These are phyloP conservation scores for Funneliformis geosporum DNA, from an alignment of 192 early-diverging fungal species.

Conservation along the genomic window DNA sequence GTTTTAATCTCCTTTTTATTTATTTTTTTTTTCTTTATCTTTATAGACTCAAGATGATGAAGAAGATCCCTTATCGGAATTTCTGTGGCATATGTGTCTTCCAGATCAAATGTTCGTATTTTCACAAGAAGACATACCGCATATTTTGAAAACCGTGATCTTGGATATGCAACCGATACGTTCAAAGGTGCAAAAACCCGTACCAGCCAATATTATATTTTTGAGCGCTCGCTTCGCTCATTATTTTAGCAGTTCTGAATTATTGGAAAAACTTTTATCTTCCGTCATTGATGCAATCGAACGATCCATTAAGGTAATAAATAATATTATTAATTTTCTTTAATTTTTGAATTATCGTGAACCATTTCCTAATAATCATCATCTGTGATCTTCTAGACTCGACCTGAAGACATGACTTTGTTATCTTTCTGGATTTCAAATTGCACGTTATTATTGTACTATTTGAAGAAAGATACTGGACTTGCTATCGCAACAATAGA, in stretches of 20 bases:
- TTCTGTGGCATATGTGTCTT: constrained; percentile 80
- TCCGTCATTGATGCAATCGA: constrained; percentile 60
- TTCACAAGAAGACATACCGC: constrained; percentile 66
- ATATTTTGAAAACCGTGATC: constrained; percentile 74
- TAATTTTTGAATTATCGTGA: too few species aligned
- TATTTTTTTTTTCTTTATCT: neutral
- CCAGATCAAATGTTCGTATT: constrained; percentile 98
- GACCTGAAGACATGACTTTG: constrained; percentile 55
- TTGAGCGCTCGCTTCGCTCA: constrained; percentile 87
- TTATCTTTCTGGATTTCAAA: constrained; percentile 89
- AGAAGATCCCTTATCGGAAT: constrained; percentile 49
- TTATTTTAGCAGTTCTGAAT: constrained; percentile 72
- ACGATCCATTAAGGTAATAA: constrained; percentile 52
- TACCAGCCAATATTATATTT: constrained; percentile 87
- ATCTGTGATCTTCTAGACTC: neutral
- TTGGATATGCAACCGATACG: constrained; percentile 64
- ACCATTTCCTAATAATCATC: neutral
- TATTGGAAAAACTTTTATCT: constrained; percentile 69
- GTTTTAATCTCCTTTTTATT: too few species aligned
- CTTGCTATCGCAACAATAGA: constrained; percentile 69
- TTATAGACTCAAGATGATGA: constrained; percentile 33
- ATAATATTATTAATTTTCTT: too few species aligned
- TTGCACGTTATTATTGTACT: constrained; percentile 78
- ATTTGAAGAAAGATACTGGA: constrained; percentile 81
- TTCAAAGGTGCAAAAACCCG: constrained; percentile 61